These are phyloP conservation scores for Plenodomus lindquistii DNA, from an alignment of 2,329 filamentous ascomycete genomes.

Conservation along the genomic window DNA sequence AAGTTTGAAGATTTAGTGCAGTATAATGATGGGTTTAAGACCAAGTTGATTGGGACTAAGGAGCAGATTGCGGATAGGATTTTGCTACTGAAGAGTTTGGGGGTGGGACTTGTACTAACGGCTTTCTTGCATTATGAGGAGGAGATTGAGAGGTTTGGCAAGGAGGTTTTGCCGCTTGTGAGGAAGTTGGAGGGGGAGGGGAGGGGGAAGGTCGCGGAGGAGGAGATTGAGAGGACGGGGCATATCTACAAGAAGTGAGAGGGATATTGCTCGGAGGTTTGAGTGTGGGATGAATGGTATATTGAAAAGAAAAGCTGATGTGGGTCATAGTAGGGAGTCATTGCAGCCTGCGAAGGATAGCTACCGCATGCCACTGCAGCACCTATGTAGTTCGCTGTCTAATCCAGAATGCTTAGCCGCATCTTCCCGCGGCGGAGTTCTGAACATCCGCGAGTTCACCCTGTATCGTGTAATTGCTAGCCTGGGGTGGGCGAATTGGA, in stretches of 20 bases:
- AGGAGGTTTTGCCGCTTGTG: slow-evolving; percentile 53
- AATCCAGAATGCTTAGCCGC: no score
- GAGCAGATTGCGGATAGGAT: slow-evolving; percentile 58
- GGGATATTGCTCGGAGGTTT: no score
- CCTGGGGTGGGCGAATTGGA: no score
- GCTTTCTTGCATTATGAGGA: slow-evolving; percentile 59
- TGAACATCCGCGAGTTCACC: no score
- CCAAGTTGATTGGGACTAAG: slow-evolving; percentile 57
- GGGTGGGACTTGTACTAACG: slow-evolving; percentile 50
- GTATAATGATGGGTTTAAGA: slow-evolving; percentile 62
- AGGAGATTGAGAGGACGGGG: slow-evolving; percentile 54
- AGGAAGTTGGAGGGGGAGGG: slow-evolving; percentile 54
- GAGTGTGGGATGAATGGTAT: no score
- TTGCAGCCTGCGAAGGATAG: no score
- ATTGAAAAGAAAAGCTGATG: no score
- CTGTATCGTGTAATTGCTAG: no score
- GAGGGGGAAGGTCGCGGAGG: slow-evolving; percentile 52
- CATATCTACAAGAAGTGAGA: slow-evolving; percentile 51
- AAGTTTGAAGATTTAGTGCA: slow-evolving; percentile 59
- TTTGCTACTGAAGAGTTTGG: slow-evolving; percentile 52
- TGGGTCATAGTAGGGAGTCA: no score
- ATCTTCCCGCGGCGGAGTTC: no score
- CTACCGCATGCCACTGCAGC: no score
- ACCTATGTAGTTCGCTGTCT: no score
- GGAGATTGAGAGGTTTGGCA: slow-evolving; percentile 56